Conservation (phyloP, 768 basidiomycete species). For the Ramaria sp. region DNA sequence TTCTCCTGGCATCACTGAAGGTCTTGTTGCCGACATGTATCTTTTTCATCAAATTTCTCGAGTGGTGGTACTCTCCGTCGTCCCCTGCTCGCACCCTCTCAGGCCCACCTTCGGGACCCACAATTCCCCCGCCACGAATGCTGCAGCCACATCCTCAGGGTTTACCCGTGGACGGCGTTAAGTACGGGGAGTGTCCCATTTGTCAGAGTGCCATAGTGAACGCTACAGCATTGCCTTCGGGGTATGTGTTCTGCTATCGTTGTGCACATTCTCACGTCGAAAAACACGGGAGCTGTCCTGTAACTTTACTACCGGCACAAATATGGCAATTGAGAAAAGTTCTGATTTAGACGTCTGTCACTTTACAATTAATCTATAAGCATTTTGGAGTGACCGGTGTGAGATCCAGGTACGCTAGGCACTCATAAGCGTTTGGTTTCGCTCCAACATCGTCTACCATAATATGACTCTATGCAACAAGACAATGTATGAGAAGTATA, state of each 20-base stretch:
- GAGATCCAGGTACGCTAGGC: no score
- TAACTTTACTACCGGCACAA: conserved; percentile 67
- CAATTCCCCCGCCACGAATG: conserved; percentile 67
- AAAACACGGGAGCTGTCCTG: conserved; percentile 70
- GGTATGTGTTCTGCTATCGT: conserved; percentile 91
- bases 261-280: conserved; percentile 82
- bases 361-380: no score
- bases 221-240: conserved; percentile 82
- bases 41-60: conserved; percentile 91
- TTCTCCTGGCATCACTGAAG: conserved; percentile 68
- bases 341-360: conserved; percentile 35
- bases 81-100: conserved; percentile 74
- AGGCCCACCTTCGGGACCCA: conserved; percentile 49
- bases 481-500: no score
- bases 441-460: no score
- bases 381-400: no score
- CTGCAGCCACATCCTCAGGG: conserved; percentile 67
- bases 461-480: no score
- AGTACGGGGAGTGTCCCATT: conserved; percentile 79
- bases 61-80: conserved; percentile 98
- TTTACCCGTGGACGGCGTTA: conserved; percentile 46
- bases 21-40: conserved; percentile 79
- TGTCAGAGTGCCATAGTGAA: conserved; percentile 68
- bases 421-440: no score
- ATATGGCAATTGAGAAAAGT: conserved; percentile 85